Evolutionary conservation across 2,329 filamentous ascomycete genomes (phyloP).

Genomic region (Exophiala xenobiotica): DNA sequence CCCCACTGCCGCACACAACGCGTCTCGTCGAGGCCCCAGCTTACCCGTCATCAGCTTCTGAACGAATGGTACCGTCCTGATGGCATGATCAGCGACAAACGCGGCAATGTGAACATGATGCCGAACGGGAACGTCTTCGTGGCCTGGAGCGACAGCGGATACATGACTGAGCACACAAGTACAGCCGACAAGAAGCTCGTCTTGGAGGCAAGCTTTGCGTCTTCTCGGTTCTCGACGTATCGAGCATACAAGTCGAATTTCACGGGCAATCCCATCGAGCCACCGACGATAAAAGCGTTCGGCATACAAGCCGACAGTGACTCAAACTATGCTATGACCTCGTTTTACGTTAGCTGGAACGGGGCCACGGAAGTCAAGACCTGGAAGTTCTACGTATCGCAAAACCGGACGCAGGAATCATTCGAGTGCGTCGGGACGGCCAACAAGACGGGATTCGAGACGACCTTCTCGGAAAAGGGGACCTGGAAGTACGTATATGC

Average conservation of each 20-base stretch:
- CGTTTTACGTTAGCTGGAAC: slow-evolving; percentile 47
- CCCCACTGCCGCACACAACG: too few relatives aligned
- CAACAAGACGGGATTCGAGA: slow-evolving; percentile 5
- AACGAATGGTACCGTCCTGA: slow-evolving; percentile 6
- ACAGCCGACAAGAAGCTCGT: slow-evolving; percentile 38
- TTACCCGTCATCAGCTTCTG: slow-evolving; percentile 40
- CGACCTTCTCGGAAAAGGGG: slow-evolving; percentile 3
- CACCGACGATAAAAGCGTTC: slow-evolving; percentile 21
- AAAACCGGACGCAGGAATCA: neutral
- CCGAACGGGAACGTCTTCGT: slow-evolving; percentile 45
- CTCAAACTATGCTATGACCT: slow-evolving; percentile 1
- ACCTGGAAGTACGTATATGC: slow-evolving; percentile 3
- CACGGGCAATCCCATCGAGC: slow-evolving; percentile 47
- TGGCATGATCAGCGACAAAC: slow-evolving; percentile 1
- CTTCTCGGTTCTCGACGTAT: slow-evolving; percentile 50
- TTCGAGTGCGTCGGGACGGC: slow-evolving; percentile 1
- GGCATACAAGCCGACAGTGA: neutral
- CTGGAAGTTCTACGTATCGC: slow-evolving; percentile 18
- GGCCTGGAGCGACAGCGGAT: slow-evolving; percentile 51
- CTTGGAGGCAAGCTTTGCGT: slow-evolving; percentile 52
- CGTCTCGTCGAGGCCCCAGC: too few relatives aligned
- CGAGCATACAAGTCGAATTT: slow-evolving; percentile 55
- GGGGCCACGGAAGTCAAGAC: slow-evolving; percentile 43
- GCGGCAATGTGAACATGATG: slow-evolving; percentile 32
- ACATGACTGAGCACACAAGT: slow-evolving; percentile 48